Base-by-base conservation (phyloP, 306 rosid species). In the Cercis canadensis region DNA sequence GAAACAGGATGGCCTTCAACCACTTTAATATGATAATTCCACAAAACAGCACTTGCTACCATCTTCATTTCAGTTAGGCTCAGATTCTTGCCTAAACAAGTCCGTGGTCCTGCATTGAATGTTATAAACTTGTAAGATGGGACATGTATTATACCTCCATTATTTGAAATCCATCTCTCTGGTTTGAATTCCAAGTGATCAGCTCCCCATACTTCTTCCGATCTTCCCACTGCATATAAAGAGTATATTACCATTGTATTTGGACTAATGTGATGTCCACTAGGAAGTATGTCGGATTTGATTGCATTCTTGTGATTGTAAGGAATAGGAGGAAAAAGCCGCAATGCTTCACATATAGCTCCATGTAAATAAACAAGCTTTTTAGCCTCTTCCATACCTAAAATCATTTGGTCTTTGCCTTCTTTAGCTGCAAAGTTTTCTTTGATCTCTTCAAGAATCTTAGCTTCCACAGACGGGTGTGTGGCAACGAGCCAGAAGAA, bases 181-280 rank as follows among this genome's bases (percentile, higher is more conserved):
- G 87, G 81, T 71, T 75, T 82, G 68, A 74, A 82, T 17, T 75
- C 83, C 8, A 17, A 36, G 32, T 72, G 67, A 31, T 82, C 81
- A n/a, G 44, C 15, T 1, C 78, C 83, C 83, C 83, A 78, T 2
- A 78, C 66, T 0, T 39, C 11, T 37, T 51, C 70, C 81, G 74
- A 73, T 53, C 86, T 77, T n/a, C 86, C 86, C 69, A 70, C 45
- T 33, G 83, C 43, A 14, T 78, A 82, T 0, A 64, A 11, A 0
- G 65, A 57, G 40, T 49, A 5, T 21, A 74, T 41, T 8, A 78
- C 12, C 32, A 7, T 68, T 1, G 31, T 36, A 4, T 55, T 40
- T 7, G n/a, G 43, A 7, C 16, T 60, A 5, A 78, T 60, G 2
- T 5, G 56, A 52, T 82, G 86, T 8, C 83, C 83, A 10, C 81